Evolutionary conservation across 2,329 filamentous ascomycete species (phyloP).

Genomic region (Exophiala lecanii-corni): DNA sequence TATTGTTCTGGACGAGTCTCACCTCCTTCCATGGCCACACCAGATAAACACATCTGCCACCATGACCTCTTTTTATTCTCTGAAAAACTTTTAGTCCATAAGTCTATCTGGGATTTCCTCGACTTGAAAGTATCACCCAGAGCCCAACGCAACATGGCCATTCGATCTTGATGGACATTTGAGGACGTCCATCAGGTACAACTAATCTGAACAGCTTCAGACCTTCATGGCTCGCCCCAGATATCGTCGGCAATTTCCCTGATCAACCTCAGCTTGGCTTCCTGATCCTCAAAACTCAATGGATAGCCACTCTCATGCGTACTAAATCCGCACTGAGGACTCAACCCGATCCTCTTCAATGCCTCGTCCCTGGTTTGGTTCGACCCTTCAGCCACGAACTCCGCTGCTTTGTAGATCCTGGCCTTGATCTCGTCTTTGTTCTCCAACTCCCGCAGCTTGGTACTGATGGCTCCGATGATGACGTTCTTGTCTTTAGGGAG

Average conservation of each 20-base stretch:
- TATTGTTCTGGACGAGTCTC: too few relatives aligned
- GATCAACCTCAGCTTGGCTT: slow-evolving; percentile 62
- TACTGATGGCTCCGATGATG: slow-evolving; percentile 56
- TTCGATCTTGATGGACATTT: too few relatives aligned
- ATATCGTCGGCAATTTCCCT: slow-evolving; percentile 64
- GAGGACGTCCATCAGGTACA: too few relatives aligned
- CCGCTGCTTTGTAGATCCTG: slow-evolving; percentile 53
- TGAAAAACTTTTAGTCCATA: neutral
- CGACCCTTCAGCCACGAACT: slow-evolving; percentile 61
- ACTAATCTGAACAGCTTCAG: too few relatives aligned
- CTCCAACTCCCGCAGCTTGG: slow-evolving; percentile 55
- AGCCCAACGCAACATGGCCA: too few relatives aligned
- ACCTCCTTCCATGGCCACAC: too few relatives aligned
- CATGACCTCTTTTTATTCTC: neutral
- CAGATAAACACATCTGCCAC: too few relatives aligned
- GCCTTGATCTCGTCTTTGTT: slow-evolving; percentile 55
- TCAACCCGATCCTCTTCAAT: slow-evolving; percentile 58
- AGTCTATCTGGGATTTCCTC: neutral
- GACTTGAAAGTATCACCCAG: neutral
- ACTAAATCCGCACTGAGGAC: slow-evolving; percentile 64
- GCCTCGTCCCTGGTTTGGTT: slow-evolving; percentile 60
- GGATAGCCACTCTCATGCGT: slow-evolving; percentile 65
- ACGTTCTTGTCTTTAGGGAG: slow-evolving; percentile 55
- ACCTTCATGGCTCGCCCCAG: slow-evolving; percentile 52
- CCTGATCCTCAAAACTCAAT: slow-evolving; percentile 62